phyloP scores from a whole-genome alignment of 352 stramenopile species.

The Phytophthora niederhauseri region DNA sequence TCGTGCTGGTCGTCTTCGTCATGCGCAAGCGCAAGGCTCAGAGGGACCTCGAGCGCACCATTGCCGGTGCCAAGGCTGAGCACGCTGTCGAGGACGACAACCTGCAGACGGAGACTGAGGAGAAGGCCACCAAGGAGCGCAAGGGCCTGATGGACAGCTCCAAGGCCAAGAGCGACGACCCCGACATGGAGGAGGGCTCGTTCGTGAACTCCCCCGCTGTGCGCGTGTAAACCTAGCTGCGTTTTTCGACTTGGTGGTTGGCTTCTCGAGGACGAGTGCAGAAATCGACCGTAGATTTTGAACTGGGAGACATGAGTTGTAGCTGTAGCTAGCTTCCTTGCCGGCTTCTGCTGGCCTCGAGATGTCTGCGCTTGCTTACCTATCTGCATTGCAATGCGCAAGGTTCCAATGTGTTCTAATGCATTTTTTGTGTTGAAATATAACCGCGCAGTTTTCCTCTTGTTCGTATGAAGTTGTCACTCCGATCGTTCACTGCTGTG shows the following conservation, averaged over 20 bases:
- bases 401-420: conserved; percentile 43
- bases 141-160: conserved; percentile 74
- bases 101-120: conserved; percentile 47
- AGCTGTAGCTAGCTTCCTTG: conserved; percentile 37
- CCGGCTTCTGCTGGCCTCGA: conserved; percentile 35
- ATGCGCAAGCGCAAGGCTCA: conserved; percentile 83
- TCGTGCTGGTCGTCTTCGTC: conserved; percentile 71
- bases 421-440: conserved; percentile 49
- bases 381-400: conserved; percentile 27
- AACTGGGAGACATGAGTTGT: conserved; percentile 38
- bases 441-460: conserved; percentile 37
- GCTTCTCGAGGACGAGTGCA: conserved; percentile 34
- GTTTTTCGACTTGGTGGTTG: conserved; percentile 35
- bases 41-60: conserved; percentile 81
- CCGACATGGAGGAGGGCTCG: conserved; percentile 73
- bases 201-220: conserved; percentile 88
- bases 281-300: conserved; percentile 46
- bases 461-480: conserved; percentile 12
- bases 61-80: conserved; percentile 82
- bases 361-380: conserved; percentile 23
- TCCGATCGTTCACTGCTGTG: conserved; percentile 34
- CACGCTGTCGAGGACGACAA: conserved; percentile 76
- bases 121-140: conserved; percentile 65
- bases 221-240: conserved; percentile 57
- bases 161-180: conserved; percentile 67